These are phyloP conservation scores for Oidiodendron maius DNA, from an alignment of 495 filamentous ascomycete species.

Conservation along the genomic window DNA sequence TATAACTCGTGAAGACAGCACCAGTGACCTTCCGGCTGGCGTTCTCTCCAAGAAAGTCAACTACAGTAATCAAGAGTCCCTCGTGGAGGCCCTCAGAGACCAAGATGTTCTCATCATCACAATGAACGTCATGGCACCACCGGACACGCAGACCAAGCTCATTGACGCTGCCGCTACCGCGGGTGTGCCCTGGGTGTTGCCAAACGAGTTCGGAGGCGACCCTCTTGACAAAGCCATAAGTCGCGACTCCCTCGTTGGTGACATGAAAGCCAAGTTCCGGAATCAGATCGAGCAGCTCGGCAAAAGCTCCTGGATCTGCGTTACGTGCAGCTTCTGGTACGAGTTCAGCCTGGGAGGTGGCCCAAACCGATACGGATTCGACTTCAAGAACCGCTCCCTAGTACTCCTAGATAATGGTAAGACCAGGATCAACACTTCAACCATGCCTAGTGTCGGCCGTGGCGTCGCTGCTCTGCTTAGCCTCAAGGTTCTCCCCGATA, in stretches of 20 bases:
- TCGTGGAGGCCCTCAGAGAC: conserved; percentile 41
- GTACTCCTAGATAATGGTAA: conserved; percentile 32
- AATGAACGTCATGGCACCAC: conserved; percentile 30
- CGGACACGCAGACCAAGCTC: conserved; percentile 37
- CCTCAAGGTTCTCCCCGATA: conserved; percentile 24
- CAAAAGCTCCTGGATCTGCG: conserved; percentile 32
- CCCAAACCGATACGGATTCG: conserved; percentile 28
- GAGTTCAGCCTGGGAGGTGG: conserved; percentile 34
- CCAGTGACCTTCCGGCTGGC: conserved; percentile 27
- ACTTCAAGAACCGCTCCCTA: conserved; percentile 25
- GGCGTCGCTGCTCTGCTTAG: conserved; percentile 35
- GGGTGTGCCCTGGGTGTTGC: conserved; percentile 54
- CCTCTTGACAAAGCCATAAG: conserved; percentile 28
- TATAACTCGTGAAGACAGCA: conserved; percentile 44
- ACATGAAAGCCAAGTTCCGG: not conserved
- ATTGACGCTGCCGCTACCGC: conserved; percentile 56
- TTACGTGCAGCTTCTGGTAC: conserved; percentile 46
- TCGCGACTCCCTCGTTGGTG: conserved; percentile 30
- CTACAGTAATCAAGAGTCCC: conserved; percentile 44
- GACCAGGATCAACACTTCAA: conserved; percentile 29
- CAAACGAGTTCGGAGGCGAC: conserved; percentile 51
- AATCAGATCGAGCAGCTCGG: conserved; percentile 10
- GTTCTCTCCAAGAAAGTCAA: conserved; percentile 43
- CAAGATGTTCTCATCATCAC: conserved; percentile 53
- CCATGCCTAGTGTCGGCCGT: conserved; percentile 39